These are phyloP conservation scores for Xylariales sp. DNA, from an alignment of 2,329 filamentous ascomycete species.

Conservation along the genomic window DNA sequence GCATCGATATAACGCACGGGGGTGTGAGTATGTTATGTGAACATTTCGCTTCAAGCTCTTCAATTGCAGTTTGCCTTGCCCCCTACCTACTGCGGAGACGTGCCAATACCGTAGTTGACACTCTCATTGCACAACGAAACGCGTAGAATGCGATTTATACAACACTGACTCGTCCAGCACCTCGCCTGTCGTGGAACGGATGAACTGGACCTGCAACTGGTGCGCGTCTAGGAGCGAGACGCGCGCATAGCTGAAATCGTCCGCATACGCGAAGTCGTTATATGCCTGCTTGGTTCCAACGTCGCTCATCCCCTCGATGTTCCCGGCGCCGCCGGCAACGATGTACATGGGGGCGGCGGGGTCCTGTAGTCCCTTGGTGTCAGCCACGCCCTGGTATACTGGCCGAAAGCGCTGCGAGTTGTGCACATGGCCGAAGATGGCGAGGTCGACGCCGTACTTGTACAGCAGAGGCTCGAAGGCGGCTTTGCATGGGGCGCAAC, in stretches of 20 bases:
- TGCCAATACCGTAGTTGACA: background rate
- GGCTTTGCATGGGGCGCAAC: slow-evolving; percentile 60
- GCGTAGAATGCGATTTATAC: slow-evolving; percentile 59
- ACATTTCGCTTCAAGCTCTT: too few species aligned
- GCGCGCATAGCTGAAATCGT: slow-evolving; percentile 64
- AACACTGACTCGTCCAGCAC: slow-evolving; percentile 60
- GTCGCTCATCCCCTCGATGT: slow-evolving; percentile 62
- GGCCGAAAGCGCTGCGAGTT: slow-evolving; percentile 66
- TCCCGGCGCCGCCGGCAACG: slow-evolving; percentile 66
- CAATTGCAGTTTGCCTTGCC: too few species aligned
- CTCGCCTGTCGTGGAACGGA: slow-evolving; percentile 60
- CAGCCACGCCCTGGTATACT: slow-evolving; percentile 51
- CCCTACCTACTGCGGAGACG: too few species aligned
- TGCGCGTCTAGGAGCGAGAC: slow-evolving; percentile 59
- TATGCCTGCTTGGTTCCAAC: slow-evolving; percentile 57
- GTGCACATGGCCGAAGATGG: slow-evolving; percentile 68
- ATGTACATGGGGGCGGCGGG: slow-evolving; percentile 64
- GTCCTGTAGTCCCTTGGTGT: slow-evolving; percentile 54
- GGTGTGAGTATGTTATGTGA: too few species aligned
- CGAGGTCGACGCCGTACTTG: slow-evolving; percentile 67
- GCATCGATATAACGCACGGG: too few species aligned
- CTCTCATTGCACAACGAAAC: slow-evolving; percentile 58
- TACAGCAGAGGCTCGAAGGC: slow-evolving; percentile 67
- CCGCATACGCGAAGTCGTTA: slow-evolving; percentile 62
- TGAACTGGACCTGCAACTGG: slow-evolving; percentile 63